Evolutionary conservation across 306 rosid species (phyloP).

Genomic region (Quercus alba): DNA sequence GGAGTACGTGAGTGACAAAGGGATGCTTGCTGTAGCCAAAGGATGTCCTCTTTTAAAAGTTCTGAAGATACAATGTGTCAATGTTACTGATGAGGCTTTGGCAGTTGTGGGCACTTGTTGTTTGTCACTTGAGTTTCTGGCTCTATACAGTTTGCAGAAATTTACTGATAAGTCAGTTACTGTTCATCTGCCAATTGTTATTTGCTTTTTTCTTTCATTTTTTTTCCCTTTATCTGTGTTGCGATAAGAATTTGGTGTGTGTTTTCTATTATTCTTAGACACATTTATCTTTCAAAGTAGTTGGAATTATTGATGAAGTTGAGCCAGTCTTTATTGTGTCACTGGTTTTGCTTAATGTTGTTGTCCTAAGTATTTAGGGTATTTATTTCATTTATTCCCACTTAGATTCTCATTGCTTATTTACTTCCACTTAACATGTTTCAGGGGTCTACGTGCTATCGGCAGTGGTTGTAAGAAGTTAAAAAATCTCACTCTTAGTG

Average conservation of each 20-base stretch:
- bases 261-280: neutral
- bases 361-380: neutral
- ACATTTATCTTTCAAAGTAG: neutral
- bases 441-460: conserved; percentile 76
- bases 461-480: conserved; percentile 90
- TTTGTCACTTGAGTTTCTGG: conserved; percentile 62
- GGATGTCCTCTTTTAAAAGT: conserved; percentile 76
- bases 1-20: conserved; percentile 74
- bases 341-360: too few species aligned
- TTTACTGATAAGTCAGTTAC: conserved; percentile 77
- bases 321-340: neutral
- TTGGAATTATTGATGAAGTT: neutral
- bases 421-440: conserved; percentile 17
- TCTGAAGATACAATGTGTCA: conserved; percentile 78
- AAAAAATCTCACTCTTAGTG: conserved; percentile 76
- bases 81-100: conserved; percentile 88
- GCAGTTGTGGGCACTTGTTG: conserved; percentile 70
- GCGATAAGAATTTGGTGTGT: neutral
- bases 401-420: neutral
- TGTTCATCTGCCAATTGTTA: neutral
- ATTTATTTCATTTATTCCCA: neutral
- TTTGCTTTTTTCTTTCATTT: neutral
- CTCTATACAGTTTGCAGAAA: conserved; percentile 79
- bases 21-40: conserved; percentile 74
- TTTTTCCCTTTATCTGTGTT: conserved; percentile 1